Percentiles rank a stretch among this genome's conserved stretches.
phyloP scores from a whole-genome alignment of 1,284 basidiomycete genomes.

The Phylloboletellus chloephorus region DNA sequence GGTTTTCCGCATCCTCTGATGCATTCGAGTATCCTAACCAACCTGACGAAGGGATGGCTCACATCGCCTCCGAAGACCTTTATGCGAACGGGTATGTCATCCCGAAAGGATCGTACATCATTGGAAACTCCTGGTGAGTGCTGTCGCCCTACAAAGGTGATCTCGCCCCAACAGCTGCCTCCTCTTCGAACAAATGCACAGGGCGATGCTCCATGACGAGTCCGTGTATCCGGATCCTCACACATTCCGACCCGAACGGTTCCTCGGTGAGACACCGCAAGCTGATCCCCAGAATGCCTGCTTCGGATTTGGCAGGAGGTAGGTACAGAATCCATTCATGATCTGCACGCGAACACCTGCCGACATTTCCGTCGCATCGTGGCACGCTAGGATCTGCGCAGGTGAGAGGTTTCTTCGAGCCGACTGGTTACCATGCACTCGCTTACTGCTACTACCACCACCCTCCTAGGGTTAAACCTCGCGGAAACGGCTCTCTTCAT shows the following conservation, averaged over 20 bases:
- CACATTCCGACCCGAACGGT: slow-evolving; percentile 24
- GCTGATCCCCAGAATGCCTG: slow-evolving; percentile 15
- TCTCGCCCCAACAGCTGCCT: not conserved
- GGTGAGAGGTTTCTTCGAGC: slow-evolving; percentile 6
- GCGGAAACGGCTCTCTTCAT: slow-evolving; percentile 19
- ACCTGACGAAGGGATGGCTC: slow-evolving; percentile 27
- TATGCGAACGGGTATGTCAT: slow-evolving; percentile 33
- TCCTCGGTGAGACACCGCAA: slow-evolving; percentile 17
- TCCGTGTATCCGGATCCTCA: slow-evolving; percentile 19
- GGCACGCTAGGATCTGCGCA: slow-evolving; percentile 21
- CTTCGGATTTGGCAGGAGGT: slow-evolving; percentile 25
- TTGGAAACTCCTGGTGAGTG: slow-evolving; percentile 23
- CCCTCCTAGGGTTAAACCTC: slow-evolving; percentile 11
- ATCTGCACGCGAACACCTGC: not conserved
- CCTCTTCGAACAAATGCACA: not conserved
- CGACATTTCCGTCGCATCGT: not conserved
- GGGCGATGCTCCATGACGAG: slow-evolving; percentile 18
- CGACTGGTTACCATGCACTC: not conserved
- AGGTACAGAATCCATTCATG: not conserved
- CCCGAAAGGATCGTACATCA: slow-evolving; percentile 34
- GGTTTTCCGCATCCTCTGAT: not conserved
- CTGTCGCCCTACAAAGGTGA: not conserved
- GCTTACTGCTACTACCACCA: not conserved
- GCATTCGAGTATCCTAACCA: slow-evolving; percentile 18
- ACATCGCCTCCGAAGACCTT: slow-evolving; percentile 36